Evolutionary conservation across 176 grass and related monocot genomes (phyloP), one percentile per base, ranked within the genome.

Genomic region (Eleusine indica): DNA sequence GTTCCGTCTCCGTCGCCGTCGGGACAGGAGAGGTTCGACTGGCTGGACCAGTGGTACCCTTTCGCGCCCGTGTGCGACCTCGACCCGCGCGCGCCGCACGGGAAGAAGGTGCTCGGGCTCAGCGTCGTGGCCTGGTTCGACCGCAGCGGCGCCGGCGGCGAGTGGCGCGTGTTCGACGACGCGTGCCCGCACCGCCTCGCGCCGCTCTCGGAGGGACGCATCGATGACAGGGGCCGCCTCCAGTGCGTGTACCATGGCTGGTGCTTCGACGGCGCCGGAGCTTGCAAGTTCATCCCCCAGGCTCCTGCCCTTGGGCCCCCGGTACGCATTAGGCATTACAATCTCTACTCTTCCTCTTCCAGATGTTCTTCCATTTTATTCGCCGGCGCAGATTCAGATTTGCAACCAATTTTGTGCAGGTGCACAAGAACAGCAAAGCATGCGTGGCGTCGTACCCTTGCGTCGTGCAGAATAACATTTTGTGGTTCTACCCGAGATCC

Each of bases 171-270:
- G 51, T 93, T 98, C 88, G 91, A 95, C 47, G 96, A 95, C 74
- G 64, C 68, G 4, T 98, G 96, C 75, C 82, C 96, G 42, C 96
- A 98, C 85, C 96, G 96, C 32, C 91, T 95, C 0, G 96, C 92
- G 2, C 96, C 96, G 56, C 93, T 98, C 60, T 98, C 96, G 2
- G 91, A 98, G 83, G 96, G 93, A 12, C 96, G 93, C 68, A 65
- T 98, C 73, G 93, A 98, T 66, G 91, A 70, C 58, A 82, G 71
- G 86, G 96, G 93, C 63, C 89, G 91, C 11, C 91, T 98, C 25
- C 96, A 95, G 89, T 98, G 93, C 78, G 96, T 91, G 10, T 98
- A 98, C 83, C 96, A 98, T 57, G 96, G 96, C 44, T 98, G 96
- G 96, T 98, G 96, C 87, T 95, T 95, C 88, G 96, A 95, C 88